phyloP scores from a whole-genome alignment of 2,329 filamentous ascomycete species.

The Cadophora gregata region DNA sequence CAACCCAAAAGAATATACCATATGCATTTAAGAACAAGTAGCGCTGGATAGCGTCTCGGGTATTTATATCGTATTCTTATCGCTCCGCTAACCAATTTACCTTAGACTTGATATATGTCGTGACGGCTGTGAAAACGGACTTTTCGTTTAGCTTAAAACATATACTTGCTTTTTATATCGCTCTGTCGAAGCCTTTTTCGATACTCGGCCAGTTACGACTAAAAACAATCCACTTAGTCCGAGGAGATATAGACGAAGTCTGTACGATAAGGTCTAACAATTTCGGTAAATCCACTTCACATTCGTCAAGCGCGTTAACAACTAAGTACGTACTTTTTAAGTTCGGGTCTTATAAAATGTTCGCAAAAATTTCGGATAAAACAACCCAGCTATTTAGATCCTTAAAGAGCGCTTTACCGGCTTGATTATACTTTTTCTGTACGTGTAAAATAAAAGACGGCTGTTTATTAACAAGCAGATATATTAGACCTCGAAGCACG shows the following conservation, averaged over 20 bases:
- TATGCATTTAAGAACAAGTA: constrained; percentile 43
- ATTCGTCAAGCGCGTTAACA: constrained; percentile 57
- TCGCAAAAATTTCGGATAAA: constrained; percentile 48
- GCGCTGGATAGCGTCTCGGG: constrained; percentile 8
- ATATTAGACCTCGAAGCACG: constrained; percentile 52
- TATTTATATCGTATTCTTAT: constrained; percentile 15
- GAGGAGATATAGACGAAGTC: constrained; percentile 29
- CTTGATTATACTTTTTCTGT: constrained; percentile 44
- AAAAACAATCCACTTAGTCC: constrained; percentile 51
- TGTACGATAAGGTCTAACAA: constrained; percentile 48
- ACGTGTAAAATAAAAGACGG: constrained; percentile 46
- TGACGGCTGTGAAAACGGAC: constrained; percentile 45
- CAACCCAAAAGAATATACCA: constrained; percentile 53
- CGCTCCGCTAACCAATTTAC: constrained; percentile 39
- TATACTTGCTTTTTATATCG: constrained; percentile 39
- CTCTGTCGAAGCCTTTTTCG: constrained; percentile 42
- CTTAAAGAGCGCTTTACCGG: constrained; percentile 48
- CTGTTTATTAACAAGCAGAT: constrained; percentile 47
- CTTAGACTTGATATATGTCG: constrained; percentile 47
- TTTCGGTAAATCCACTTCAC: constrained; percentile 36
- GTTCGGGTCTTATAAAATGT: constrained; percentile 48
- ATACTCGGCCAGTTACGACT: constrained; percentile 52
- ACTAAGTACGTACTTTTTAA: constrained; percentile 45
- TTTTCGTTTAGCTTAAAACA: constrained; percentile 48
- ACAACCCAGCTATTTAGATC: constrained; percentile 47